Evolutionary conservation across 2,329 filamentous ascomycete genomes (phyloP).

Genomic region (Alternaria arborescens): DNA sequence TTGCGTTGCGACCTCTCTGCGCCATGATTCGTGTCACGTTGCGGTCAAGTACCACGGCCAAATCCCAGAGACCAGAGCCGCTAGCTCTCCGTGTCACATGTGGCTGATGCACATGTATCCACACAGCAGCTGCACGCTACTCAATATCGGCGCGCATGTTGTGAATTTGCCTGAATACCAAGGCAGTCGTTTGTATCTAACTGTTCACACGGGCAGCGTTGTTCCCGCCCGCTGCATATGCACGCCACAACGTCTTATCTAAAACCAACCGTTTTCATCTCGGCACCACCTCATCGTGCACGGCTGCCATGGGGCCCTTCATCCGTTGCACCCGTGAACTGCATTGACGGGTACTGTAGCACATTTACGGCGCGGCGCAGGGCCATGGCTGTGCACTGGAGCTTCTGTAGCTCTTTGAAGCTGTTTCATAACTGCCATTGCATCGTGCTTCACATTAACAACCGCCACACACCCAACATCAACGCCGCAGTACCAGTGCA

Average conservation of each 20-base stretch:
- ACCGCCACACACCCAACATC: conserved; percentile 72
- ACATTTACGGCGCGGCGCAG: conserved; percentile 28
- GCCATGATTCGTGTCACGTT: conserved; percentile 39
- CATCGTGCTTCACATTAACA: conserved; percentile 64
- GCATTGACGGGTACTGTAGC: conserved; percentile 31
- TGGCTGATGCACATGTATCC: conserved; percentile 4
- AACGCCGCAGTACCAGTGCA: conserved; percentile 72
- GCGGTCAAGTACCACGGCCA: conserved; percentile 6
- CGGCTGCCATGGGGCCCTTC: conserved; percentile 11
- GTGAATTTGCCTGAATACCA: conserved; percentile 29
- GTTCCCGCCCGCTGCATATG: conserved; percentile 9
- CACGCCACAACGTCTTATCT: conserved; percentile 21
- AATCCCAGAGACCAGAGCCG: conserved; percentile 1
- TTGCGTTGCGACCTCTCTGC: conserved; percentile 20
- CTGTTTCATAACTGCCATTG: conserved; percentile 2
- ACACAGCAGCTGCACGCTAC: not conserved
- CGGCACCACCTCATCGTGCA: conserved; percentile 23
- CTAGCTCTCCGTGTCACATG: conserved; percentile 2
- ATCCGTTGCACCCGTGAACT: conserved; percentile 18
- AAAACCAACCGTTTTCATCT: conserved; percentile 4
- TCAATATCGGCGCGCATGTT: conserved; percentile 17
- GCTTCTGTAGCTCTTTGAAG: conserved; percentile 1
- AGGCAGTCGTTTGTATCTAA: conserved; percentile 20
- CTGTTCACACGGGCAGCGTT: conserved; percentile 17
- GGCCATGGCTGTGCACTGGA: conserved; percentile 7